Percentiles rank a stretch among this genome's conserved stretches.
Evolutionary conservation across 495 filamentous ascomycete species (phyloP).

Genomic region (Tuber microsphaerosporum): DNA sequence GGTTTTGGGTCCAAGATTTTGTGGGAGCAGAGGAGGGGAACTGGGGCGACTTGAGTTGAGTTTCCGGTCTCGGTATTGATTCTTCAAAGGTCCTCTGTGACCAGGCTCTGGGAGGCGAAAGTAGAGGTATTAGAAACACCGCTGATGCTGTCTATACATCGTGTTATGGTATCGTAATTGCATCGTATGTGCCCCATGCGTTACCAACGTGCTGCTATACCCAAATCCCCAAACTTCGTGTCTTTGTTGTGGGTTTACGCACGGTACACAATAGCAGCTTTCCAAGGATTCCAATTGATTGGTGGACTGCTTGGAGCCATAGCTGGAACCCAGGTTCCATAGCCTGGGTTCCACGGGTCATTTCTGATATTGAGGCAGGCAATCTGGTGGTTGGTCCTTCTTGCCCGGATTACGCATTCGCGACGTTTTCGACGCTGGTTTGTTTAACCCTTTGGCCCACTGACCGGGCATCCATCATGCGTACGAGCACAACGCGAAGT

Average conservation of each 20-base stretch:
- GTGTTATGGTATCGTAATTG: not conserved
- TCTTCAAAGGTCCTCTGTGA: not conserved
- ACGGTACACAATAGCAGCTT: not conserved
- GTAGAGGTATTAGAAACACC: not conserved
- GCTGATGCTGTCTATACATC: not conserved
- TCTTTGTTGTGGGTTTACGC: not conserved
- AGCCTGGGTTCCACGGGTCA: not conserved
- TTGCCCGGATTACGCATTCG: not conserved
- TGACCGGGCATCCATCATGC: too few relatives aligned
- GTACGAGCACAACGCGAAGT: not conserved
- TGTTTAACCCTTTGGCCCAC: not conserved
- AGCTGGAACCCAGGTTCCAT: not conserved
- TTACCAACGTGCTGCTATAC: not conserved
- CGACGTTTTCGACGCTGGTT: not conserved
- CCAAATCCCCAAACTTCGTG: not conserved
- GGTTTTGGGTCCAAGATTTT: not conserved
- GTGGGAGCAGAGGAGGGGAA: not conserved
- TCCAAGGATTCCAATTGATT: not conserved
- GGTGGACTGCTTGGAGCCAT: not conserved
- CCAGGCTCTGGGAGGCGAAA: not conserved
- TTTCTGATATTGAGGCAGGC: not conserved
- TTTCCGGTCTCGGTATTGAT: not conserved
- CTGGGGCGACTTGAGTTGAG: too few relatives aligned
- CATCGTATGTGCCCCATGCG: not conserved
- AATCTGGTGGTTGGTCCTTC: not conserved